Evolutionary conservation across 768 basidiomycete species (phyloP).

Genomic region (Leucocoprinus leucothites): DNA sequence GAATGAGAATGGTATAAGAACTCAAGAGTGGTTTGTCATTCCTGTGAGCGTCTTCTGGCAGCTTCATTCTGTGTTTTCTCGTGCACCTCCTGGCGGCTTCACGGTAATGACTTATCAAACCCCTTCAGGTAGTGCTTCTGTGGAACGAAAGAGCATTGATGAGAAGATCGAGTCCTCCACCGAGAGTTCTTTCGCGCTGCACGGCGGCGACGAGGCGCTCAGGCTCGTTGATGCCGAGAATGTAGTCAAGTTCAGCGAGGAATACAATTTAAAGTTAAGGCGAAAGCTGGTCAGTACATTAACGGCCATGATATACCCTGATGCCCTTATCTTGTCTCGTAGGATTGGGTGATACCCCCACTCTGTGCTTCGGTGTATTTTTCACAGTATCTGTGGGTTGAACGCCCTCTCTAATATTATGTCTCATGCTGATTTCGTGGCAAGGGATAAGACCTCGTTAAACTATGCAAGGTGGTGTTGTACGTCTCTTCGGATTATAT

Average conservation of each 20-base stretch:
- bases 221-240: slow-evolving; percentile 54
- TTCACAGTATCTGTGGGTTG: slow-evolving; percentile 56
- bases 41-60: too few species aligned
- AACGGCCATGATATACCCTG: neutral
- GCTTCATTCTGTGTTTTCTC: neutral
- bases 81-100: too few species aligned
- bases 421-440: neutral
- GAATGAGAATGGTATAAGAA: too few species aligned
- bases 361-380: slow-evolving; percentile 57
- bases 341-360: slow-evolving; percentile 25
- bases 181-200: slow-evolving; percentile 27
- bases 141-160: slow-evolving; percentile 16
- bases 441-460: slow-evolving; percentile 64
- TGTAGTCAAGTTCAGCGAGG: slow-evolving; percentile 52
- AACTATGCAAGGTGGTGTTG: slow-evolving; percentile 61
- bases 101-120: neutral
- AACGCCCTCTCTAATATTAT: neutral
- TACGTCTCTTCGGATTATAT: neutral
- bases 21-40: too few species aligned
- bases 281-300: slow-evolving; percentile 48
- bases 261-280: slow-evolving; percentile 54
- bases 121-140: neutral
- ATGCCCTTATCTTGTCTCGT: neutral
- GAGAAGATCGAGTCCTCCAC: slow-evolving; percentile 25
- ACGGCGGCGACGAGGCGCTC: slow-evolving; percentile 58